Percentiles rank a stretch among this genome's conserved stretches.
phyloP scores from a whole-genome alignment of 768 basidiomycete species.

The Tephrocybe rancida region DNA sequence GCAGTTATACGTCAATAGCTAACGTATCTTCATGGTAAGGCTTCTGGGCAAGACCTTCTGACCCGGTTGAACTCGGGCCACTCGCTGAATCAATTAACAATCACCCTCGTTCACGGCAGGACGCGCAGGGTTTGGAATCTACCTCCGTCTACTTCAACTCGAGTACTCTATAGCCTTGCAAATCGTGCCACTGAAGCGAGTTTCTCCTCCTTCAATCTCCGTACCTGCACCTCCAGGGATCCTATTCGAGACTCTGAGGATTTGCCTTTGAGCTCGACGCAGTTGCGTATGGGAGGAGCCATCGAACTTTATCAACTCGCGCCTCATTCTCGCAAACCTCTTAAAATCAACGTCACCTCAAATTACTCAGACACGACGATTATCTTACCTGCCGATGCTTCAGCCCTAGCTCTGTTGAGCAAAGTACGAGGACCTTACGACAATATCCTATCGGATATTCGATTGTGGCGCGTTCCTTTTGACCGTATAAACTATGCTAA shows the following conservation, averaged over 20 bases:
- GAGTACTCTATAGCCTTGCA: constrained; percentile 22
- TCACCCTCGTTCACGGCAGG: constrained; percentile 19
- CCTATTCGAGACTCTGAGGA: constrained; percentile 13
- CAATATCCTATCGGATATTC: constrained; percentile 15
- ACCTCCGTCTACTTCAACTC: constrained; percentile 12
- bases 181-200: constrained; percentile 23
- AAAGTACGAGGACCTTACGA: constrained; percentile 5
- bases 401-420: constrained; percentile 20
- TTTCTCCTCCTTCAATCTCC: constrained; percentile 18
- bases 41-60: constrained; percentile 1
- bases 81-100: not conserved
- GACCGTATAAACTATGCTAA: not conserved
- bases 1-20: not conserved
- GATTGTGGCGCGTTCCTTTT: constrained; percentile 21
- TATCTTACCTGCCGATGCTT: constrained; percentile 17
- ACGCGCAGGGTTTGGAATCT: constrained; percentile 19
- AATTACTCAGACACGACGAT: constrained; percentile 2
- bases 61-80: not conserved
- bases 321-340: constrained; percentile 14
- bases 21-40: not conserved
- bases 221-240: constrained; percentile 6
- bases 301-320: constrained; percentile 13
- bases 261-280: constrained; percentile 11
- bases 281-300: constrained; percentile 15
- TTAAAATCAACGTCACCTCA: constrained; percentile 10